Base-by-base conservation (phyloP, 768 basidiomycete species). In the Podaxis pistillaris region DNA sequence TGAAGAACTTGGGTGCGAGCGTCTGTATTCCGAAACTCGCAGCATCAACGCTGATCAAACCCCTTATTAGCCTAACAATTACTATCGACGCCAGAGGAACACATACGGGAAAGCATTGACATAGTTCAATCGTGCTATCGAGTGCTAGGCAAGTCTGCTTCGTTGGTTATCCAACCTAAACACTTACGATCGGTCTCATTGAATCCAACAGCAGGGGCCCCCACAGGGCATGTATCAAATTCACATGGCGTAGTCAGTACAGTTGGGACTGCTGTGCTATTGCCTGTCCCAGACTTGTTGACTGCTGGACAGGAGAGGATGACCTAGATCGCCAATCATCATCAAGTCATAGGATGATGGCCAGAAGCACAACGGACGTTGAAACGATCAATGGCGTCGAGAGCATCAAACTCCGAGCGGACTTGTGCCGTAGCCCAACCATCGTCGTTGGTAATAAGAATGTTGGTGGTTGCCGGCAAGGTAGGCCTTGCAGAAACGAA, bases 401-500 rank as follows among this genome's bases (percentile, higher is more conserved):
- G 70, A 0, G 78, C 75, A 52, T 72, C 69, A 64, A 73, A 75
- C 60, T 79, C 75, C 0, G 78, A 78, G 15, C 81, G 78, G 40
- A 83, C 76, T 53, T 75, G 72, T 30, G 81, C 81, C 1, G 74
- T 75, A 3, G 82, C 81, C 82, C 82, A 83, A 41, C 75, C 75
- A 51, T 76, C 75, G 49, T 76, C 75, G 38, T 76, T 76, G 2
- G 75, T 75, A n/a, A 76, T 59, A 4, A 76, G 59, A 40, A 75
- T 69, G 9, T 72, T 72, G 15, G 47, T 22, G 19, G 19, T 22
- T 19, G 19, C 49, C 11, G 12, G 8, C 24, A 22, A 30, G 15
- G 54, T 60, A 60, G 11, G 60, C 56, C 56, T 36, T 56, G 58
- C 60, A 63, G 38, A 22, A 26, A 65, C 28, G 26, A 61, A 26